These are phyloP conservation scores for Annulohypoxylon nitens DNA, from an alignment of 495 filamentous ascomycete species.

Conservation along the genomic window DNA sequence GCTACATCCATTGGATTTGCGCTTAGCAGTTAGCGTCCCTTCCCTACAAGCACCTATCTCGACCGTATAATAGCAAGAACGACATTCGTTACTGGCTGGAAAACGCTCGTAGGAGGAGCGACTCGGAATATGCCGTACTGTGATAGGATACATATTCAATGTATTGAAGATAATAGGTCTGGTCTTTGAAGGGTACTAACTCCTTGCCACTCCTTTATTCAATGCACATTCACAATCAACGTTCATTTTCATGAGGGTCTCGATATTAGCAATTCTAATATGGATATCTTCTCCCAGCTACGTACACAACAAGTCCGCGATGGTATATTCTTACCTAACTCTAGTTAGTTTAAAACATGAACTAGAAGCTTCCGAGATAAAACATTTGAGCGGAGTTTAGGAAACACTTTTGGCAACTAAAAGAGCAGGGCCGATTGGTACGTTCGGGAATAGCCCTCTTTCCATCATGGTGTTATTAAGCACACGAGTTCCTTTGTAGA, in stretches of 20 bases:
- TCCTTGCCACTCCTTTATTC: too few species aligned
- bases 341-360: conserved; percentile 14
- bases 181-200: too few species aligned
- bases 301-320: background rate
- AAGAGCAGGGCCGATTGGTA: conserved; percentile 9
- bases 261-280: too few species aligned
- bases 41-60: background rate
- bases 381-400: conserved; percentile 9
- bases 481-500: background rate
- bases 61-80: background rate
- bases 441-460: conserved; percentile 18
- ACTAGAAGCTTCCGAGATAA: background rate
- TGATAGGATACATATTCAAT: too few species aligned
- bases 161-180: too few species aligned
- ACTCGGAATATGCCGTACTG: too few species aligned
- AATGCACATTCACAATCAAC: too few species aligned
- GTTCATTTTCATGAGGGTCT: too few species aligned
- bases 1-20: background rate
- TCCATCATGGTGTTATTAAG: background rate
- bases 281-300: background rate
- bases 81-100: background rate
- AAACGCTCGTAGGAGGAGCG: too few species aligned
- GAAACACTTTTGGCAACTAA: conserved; percentile 2
- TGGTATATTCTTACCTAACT: conserved; percentile 19
- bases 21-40: background rate